These are phyloP conservation scores for Apiotrichum siamense DNA, from an alignment of 1,284 basidiomycete species.

Conservation along the genomic window DNA sequence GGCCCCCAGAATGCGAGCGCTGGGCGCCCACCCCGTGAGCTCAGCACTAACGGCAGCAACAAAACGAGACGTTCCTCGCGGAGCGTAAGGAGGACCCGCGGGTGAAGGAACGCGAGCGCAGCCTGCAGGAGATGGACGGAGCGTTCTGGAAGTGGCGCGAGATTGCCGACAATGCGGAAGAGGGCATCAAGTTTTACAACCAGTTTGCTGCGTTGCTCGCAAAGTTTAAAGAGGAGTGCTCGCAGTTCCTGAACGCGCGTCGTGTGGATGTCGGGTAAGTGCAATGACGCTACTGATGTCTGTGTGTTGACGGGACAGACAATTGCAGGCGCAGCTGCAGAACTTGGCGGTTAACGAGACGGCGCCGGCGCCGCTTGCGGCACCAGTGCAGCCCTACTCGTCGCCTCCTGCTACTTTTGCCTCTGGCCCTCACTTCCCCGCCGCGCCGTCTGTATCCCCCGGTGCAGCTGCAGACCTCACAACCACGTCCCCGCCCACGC, in stretches of 20 bases:
- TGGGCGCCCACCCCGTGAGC: too few relatives aligned
- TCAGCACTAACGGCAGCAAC: constrained; percentile 53
- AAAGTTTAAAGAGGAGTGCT: constrained; percentile 69
- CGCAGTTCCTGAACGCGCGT: constrained; percentile 64
- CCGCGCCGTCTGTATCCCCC: constrained; percentile 5
- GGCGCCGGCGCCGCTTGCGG: constrained; percentile 7
- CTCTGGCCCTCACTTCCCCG: too few relatives aligned
- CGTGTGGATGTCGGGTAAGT: constrained; percentile 53
- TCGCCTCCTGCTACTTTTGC: constrained; percentile 1
- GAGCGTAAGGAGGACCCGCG: constrained; percentile 71
- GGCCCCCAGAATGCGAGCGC: too few relatives aligned
- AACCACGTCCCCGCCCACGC: too few relatives aligned
- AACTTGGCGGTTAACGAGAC: constrained; percentile 14
- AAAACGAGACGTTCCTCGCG: constrained; percentile 69
- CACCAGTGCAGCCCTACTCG: constrained; percentile 4
- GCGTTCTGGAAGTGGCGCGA: constrained; percentile 87
- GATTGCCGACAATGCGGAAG: constrained; percentile 74
- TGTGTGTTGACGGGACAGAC: constrained; percentile 1
- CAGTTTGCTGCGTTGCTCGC: constrained; percentile 64
- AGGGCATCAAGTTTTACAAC: constrained; percentile 89
- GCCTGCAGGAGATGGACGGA: constrained; percentile 77
- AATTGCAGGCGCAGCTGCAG: constrained; percentile 24
- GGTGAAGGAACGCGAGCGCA: constrained; percentile 75
- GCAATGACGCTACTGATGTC: too few relatives aligned
- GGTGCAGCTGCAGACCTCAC: constrained; percentile 7